A percentile compares a stretch with the other conserved stretches of the same genome.
phyloP scores from a whole-genome alignment of 805 yeast genomes.

The Wickerhamiella shivajii region DNA sequence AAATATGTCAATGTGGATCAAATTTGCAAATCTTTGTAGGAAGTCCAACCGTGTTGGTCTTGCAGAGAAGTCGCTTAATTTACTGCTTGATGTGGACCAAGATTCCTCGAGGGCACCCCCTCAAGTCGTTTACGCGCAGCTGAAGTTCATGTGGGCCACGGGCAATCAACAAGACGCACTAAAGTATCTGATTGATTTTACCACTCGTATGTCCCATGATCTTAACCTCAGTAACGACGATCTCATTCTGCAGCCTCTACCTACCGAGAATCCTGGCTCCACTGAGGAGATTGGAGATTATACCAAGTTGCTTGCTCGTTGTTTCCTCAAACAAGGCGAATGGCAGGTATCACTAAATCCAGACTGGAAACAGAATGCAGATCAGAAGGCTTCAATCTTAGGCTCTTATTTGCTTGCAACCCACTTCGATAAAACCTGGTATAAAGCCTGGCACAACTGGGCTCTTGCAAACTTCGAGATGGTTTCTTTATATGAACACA shows the following conservation, averaged over 20 bases:
- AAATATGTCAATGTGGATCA: constrained; percentile 96
- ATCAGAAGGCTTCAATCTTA: constrained; percentile 62
- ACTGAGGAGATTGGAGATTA: constrained; percentile 61
- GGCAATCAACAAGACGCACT: constrained; percentile 82
- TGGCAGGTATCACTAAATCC: constrained; percentile 81
- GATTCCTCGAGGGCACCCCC: constrained; percentile 71
- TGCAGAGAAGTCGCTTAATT: constrained; percentile 81
- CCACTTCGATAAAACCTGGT: constrained; percentile 86
- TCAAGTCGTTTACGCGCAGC: constrained; percentile 90
- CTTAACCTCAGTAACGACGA: constrained; percentile 77
- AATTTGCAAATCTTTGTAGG: constrained; percentile 90
- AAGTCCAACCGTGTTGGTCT: constrained; percentile 84
- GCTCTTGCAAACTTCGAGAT: constrained; percentile 96
- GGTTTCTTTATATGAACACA: constrained; percentile 41
- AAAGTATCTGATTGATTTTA: constrained; percentile 72
- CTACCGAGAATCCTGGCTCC: constrained; percentile 53
- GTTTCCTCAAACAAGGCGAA: constrained; percentile 95
- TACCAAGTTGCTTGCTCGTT: constrained; percentile 75
- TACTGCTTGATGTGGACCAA: constrained; percentile 29
- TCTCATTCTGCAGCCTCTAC: constrained; percentile 72
- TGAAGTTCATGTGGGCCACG: constrained; percentile 94
- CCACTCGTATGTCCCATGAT: constrained; percentile 79
- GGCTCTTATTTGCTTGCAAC: constrained; percentile 91
- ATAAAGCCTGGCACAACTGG: constrained; percentile 99
- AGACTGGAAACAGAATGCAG: constrained; percentile 59